phyloP scores from a whole-genome alignment of 208 protist genomes.

The Crithidia sp. region DNA sequence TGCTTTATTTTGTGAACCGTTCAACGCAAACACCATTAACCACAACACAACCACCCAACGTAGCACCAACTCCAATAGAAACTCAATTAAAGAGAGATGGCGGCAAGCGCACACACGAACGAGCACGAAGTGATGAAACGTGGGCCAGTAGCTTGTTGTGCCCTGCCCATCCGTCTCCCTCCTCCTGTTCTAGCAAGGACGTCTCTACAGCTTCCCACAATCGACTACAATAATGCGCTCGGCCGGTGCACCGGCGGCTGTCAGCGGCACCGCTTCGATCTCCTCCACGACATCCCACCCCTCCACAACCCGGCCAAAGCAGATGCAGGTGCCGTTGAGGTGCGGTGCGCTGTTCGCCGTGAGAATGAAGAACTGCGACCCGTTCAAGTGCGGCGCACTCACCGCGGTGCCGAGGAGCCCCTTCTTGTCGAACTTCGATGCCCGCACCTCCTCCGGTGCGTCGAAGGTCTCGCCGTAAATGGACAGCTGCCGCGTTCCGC shows the following conservation, averaged over 20 bases:
- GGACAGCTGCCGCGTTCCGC: constrained; percentile 95
- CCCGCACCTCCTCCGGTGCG: constrained; percentile 95
- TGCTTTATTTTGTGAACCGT: too few relatives aligned
- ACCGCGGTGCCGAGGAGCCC: constrained; percentile 98
- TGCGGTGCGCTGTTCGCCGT: constrained; percentile 71
- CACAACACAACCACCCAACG: too few relatives aligned
- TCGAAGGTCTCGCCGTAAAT: constrained; percentile 96
- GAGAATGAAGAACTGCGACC: constrained; percentile 93
- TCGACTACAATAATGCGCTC: constrained; percentile 63
- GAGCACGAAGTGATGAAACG: too few relatives aligned
- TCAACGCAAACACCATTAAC: too few relatives aligned
- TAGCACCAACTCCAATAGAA: too few relatives aligned
- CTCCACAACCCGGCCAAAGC: constrained; percentile 92
- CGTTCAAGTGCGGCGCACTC: constrained; percentile 96
- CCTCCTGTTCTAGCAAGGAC: too few relatives aligned
- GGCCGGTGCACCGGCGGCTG: constrained; percentile 45
- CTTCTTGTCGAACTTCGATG: constrained; percentile 74
- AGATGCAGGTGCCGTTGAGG: constrained; percentile 95
- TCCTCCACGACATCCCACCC: constrained; percentile 83
- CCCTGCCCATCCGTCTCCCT: too few relatives aligned
- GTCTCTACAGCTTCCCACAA: constrained; percentile 47
- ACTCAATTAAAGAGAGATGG: too few relatives aligned
- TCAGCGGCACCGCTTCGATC: constrained; percentile 71
- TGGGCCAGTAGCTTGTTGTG: too few relatives aligned
- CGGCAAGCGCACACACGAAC: too few relatives aligned